Evolutionary conservation across 371 early-diverging fungal genomes (phyloP).

Genomic region (Zopfochytrium polystomum): DNA sequence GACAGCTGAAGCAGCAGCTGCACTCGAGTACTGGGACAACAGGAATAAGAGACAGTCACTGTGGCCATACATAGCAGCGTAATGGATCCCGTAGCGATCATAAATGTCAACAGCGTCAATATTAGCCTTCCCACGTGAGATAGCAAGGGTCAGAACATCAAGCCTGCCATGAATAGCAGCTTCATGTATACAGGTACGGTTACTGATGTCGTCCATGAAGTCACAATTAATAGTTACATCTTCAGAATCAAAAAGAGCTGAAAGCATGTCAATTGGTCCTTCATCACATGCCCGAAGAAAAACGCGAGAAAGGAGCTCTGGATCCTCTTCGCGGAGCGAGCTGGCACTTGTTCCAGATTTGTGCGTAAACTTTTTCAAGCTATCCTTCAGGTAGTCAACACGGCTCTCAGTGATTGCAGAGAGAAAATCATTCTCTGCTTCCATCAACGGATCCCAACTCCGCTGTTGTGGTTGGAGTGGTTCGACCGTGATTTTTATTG

Average conservation of each 20-base stretch:
- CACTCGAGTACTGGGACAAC: constrained; percentile 55
- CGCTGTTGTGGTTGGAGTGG: too few species aligned
- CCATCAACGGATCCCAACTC: too few species aligned
- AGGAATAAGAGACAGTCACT: constrained; percentile 67
- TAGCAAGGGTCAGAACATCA: constrained; percentile 57
- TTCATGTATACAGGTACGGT: constrained; percentile 85
- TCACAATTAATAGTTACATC: constrained; percentile 66
- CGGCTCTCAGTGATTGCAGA: too few species aligned
- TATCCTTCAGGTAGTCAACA: too few species aligned
- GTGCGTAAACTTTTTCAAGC: too few species aligned
- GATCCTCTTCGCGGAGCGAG: too few species aligned
- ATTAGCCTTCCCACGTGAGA: constrained; percentile 56
- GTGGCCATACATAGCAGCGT: constrained; percentile 87
- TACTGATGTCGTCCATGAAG: constrained; percentile 87
- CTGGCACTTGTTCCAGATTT: too few species aligned
- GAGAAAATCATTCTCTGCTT: too few species aligned
- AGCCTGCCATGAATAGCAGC: constrained; percentile 75
- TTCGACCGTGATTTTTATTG: too few species aligned
- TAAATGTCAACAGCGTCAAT: constrained; percentile 77
- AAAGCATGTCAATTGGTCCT: constrained; percentile 49
- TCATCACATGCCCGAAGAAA: constrained; percentile 84
- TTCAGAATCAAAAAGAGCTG: constrained; percentile 60
- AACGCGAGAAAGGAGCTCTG: constrained; percentile 65
- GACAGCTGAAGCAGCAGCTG: constrained; percentile 53
- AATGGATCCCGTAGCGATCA: constrained; percentile 85